Evolutionary conservation across 306 rosid genomes (phyloP), one percentile per base, ranked within the genome.

Genomic region (Heteromeles arbutifolia): DNA sequence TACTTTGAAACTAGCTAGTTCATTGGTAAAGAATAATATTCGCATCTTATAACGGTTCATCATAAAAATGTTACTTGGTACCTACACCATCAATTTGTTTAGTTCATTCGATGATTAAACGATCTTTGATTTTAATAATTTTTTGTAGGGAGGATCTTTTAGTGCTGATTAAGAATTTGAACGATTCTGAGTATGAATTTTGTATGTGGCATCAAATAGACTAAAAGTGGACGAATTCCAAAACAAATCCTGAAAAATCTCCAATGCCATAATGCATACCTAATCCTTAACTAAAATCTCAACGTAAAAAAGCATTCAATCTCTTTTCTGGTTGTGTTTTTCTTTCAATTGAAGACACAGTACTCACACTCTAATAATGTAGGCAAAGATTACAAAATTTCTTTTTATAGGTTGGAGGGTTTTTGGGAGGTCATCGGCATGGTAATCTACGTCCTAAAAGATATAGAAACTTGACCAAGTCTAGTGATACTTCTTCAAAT

Each of bases 51-150:
- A 37, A 5, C 8, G 21, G 8, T 50, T 50, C 6, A 17, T 17
- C 3, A 15, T 50, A 0, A 15, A 50, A 50, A 50, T 50, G 7
- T 50, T 50, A 0, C 3, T 50, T 50, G 21, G 1, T 50, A 18
- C 21, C 21, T 50, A 17, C 54, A 50, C 21, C 0, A 5, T 17
- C 0, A 15, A 50, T 50, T 50, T 50, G 5, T 50, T 50, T 0
- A 1, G 0, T 15, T 15, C 54, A 48, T 48, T 48, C 1, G 2
- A 15, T 48, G 6, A 50, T 0, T 0, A 50, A 50, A 17, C 3
- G 3, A 50, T 50, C 8, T 50, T 1, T 0, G 1, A 4, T 17
- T 2, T 0, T 0, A 15, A 17, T 17, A 0, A 0, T 15, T 50
- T 50, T 50, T 50, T 17, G 21, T 17, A 50, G 2, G 21, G 0